Conservation (phyloP, 805 yeast species). For the Candida rishiriensis region DNA sequence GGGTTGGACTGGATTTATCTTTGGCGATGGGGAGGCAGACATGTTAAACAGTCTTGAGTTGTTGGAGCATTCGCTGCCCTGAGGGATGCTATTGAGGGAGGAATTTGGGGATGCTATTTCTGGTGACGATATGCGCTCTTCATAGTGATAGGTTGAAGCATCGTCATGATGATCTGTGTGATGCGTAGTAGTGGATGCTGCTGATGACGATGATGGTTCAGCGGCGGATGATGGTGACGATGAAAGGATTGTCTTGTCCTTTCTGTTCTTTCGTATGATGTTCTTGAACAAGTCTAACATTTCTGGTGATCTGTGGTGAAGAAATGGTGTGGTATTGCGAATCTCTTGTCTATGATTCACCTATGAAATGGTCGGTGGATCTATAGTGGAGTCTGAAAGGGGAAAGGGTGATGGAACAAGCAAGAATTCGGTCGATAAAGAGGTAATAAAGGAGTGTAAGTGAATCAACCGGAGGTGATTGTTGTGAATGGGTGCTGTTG, state of each 20-base stretch:
- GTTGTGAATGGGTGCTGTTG: no score
- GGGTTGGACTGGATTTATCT: not conserved
- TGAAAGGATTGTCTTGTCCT: slow-evolving; percentile 1
- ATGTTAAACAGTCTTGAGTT: slow-evolving; percentile 2
- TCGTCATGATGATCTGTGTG: no score
- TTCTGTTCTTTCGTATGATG: slow-evolving; percentile 20
- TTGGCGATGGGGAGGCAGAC: no score
- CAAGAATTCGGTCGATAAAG: no score
- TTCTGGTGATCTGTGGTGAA: not conserved
- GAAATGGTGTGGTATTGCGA: no score
- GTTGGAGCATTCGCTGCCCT: not conserved
- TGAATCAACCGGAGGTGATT: no score
- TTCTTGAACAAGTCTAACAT: slow-evolving; percentile 28
- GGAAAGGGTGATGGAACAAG: no score
- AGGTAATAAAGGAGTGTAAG: no score
- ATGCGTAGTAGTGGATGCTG: no score
- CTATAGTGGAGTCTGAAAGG: no score
- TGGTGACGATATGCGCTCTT: not conserved
- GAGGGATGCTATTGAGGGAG: not conserved
- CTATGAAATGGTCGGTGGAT: no score
- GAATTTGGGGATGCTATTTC: not conserved
- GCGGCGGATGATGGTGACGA: not conserved
- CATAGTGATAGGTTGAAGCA: not conserved
- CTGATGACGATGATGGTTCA: not conserved
- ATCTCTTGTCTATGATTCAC: no score